Evolutionary conservation across 768 basidiomycete species (phyloP), one percentile per base, ranked within the genome.

Genomic region (Suillus tomentosus): DNA sequence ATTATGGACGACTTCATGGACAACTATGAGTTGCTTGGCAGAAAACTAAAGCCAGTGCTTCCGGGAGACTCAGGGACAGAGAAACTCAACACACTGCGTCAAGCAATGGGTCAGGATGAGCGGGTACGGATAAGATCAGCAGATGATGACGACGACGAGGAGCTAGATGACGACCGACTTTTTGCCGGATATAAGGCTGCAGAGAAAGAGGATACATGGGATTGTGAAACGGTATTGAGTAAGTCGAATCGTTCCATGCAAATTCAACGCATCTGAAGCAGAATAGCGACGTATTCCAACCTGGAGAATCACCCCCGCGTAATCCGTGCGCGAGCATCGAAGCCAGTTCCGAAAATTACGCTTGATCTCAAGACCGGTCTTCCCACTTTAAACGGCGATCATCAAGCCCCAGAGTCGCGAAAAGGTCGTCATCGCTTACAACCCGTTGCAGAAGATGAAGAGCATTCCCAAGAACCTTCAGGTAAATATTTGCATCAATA

Each of bases 171-270:
- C 47, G 78, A 77, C 6, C 77, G 75, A n/a, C 72, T 84, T 40
- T 76, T 80, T 34, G 74, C 79, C 65, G 77, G 77, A 7, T 72
- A 78, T 13, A 67, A 79, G 62, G 65, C 75, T 60, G 67, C 67
- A 8, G 84, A 87, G 68, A 85, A 87, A 62, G 87, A 90, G 68
- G 89, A 91, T 67, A 79, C 87, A 53, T 99, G 97, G 97, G 97
- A 99, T 73, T 96, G 93, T 66, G 96, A 99, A 76, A 97, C 95
- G 1, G 91, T 99, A 45, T 80, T 99, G 3, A 89, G 96, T 96
- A 75, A 74, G 92, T 83, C 14, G 19, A 54, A 3, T 27, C 22
- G 2, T 36, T 22, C 34, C 17, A 34, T 39, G 34, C 39, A 17
- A n/a, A 50, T 34, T 55, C 19, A 31, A 31, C 31, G 60, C 67